Base-by-base conservation (phyloP, 2,329 filamentous ascomycete species). In the Arthrobotrys sphaeroides region DNA sequence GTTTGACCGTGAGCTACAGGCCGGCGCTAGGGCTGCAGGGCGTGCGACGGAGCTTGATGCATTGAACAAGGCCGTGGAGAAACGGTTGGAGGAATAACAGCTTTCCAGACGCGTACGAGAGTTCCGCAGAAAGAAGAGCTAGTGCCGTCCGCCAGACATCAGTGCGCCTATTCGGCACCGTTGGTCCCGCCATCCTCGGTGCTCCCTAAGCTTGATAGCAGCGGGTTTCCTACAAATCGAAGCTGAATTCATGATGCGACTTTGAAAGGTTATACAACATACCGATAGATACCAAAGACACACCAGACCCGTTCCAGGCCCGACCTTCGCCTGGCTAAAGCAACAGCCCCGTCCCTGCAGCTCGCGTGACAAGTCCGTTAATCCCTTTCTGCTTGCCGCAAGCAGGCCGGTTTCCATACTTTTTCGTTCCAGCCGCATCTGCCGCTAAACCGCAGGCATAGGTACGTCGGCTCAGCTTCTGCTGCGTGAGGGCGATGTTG, bases 381-480 rank as follows among this genome's bases (percentile, higher is more conserved):
- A 53, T 28, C 12, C 51, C 6, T 13, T 16, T 57, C 24, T 66
- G 61, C 36, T 57, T 62, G 69, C 53, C 51, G 42, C 43, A 47
- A 69, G 43, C 60, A 53, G 28, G 47, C 33, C 59, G 59, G 51
- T 49, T 51, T 43, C 61, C 36, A 28, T 68, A 24, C 49, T 55
- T 47, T 16, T 42, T 47, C 36, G 53, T 31, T 33, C 60, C 69
- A 60, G 69, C 61, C 61, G 62, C 70, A 62, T 61, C 64, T 68
- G 70, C 64, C 62, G 70, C 57, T 74, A 47, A 55, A 59, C 55
- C 61, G 47, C 68, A 73, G 68, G 49, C 57, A 66, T 51, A 53
- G 47, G 70, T 74, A 61, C 47, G 47, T 55, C 38, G 31, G 51
- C 51, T 55, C 51, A 61, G 45, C 38, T 53, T 40, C 33, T 43